These are phyloP conservation scores for Colletotrichum graminicola DNA, from an alignment of 2,329 filamentous ascomycete species.

Conservation along the genomic window DNA sequence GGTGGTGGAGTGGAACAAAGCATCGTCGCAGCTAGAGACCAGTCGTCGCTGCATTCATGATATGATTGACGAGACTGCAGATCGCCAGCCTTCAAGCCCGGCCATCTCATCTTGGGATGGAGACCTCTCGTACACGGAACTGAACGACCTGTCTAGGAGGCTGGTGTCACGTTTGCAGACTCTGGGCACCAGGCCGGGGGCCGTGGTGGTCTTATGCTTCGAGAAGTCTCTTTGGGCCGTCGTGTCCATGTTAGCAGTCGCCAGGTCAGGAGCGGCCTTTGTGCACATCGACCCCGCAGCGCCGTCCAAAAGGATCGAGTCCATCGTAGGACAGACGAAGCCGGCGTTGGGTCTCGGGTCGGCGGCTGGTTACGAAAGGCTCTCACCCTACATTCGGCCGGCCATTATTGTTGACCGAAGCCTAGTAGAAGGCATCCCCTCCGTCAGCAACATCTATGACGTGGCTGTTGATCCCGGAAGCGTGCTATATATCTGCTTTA, in stretches of 20 bases:
- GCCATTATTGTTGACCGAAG: conserved; percentile 12
- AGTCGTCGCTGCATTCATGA: conserved; percentile 28
- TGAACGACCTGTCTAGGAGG: conserved; percentile 40
- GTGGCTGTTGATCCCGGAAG: not conserved
- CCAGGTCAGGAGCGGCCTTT: conserved; percentile 50
- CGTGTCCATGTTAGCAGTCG: conserved; percentile 48
- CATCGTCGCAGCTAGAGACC: conserved; percentile 10
- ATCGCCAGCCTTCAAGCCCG: conserved; percentile 8
- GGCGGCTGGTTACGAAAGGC: conserved; percentile 4
- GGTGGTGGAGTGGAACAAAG: conserved; percentile 15
- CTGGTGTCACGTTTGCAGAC: conserved; percentile 40
- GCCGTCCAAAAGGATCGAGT: conserved; percentile 17
- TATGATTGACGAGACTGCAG: conserved; percentile 13
- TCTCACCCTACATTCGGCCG: not conserved
- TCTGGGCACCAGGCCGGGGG: conserved; percentile 42
- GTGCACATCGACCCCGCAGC: conserved; percentile 47
- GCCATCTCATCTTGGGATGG: conserved; percentile 46
- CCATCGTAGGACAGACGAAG: conserved; percentile 22
- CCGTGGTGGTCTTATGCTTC: conserved; percentile 47
- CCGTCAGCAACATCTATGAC: not conserved
- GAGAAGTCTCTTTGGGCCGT: conserved; percentile 48
- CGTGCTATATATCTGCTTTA: conserved; percentile 60
- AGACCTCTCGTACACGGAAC: conserved; percentile 41
- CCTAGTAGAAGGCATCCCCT: not conserved
- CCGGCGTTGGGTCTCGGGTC: conserved; percentile 19